Evolutionary conservation across 2,329 filamentous ascomycete genomes (phyloP).

Genomic region (Didymella pinodella): DNA sequence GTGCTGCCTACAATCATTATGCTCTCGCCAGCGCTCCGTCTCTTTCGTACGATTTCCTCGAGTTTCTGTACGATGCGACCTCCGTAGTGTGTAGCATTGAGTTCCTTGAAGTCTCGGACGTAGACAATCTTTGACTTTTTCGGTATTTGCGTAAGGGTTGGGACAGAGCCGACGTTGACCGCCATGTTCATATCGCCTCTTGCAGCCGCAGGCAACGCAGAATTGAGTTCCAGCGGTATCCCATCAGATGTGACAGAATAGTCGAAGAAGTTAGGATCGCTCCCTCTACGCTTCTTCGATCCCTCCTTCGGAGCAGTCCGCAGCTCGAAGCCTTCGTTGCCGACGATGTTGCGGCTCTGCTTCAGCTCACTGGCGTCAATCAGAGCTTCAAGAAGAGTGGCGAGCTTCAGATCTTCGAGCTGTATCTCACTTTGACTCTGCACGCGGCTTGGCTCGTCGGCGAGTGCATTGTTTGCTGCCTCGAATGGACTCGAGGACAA

Average conservation of each 20-base stretch:
- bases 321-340: constrained; percentile 9
- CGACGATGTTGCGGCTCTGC: constrained; percentile 28
- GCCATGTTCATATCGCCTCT: constrained; percentile 26
- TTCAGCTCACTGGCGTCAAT: constrained; percentile 46
- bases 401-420: constrained; percentile 49
- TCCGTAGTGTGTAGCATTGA: constrained; percentile 74
- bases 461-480: constrained; percentile 17
- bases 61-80: constrained; percentile 73
- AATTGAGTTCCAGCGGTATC: constrained; percentile 36
- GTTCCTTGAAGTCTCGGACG: constrained; percentile 80
- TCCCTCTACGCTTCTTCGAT: constrained; percentile 10
- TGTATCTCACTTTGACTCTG: constrained; percentile 43
- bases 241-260: constrained; percentile 35
- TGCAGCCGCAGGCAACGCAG: constrained; percentile 31
- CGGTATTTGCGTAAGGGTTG: constrained; percentile 26
- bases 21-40: constrained; percentile 73
- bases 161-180: constrained; percentile 32
- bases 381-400: constrained; percentile 43
- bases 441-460: constrained; percentile 28
- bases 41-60: constrained; percentile 73
- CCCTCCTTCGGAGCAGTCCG: background rate
- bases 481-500: constrained; percentile 25
- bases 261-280: constrained; percentile 42
- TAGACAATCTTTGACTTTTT: constrained; percentile 72
- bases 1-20: constrained; percentile 84